phyloP scores from a whole-genome alignment of 2,329 filamentous ascomycete genomes.

The Xylaria sp. region DNA sequence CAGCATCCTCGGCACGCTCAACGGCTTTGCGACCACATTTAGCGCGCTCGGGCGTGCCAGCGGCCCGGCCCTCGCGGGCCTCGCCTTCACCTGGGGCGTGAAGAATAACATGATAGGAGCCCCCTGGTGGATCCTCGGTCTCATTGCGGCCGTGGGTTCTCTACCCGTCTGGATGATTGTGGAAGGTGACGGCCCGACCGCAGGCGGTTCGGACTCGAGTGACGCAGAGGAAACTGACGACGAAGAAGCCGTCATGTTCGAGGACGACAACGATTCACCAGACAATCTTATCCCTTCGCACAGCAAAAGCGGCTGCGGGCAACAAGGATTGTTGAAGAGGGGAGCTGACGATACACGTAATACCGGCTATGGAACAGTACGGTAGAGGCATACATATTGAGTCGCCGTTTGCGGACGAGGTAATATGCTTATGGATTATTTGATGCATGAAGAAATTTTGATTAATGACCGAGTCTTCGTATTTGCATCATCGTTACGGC shows the following conservation, averaged over 20 bases:
- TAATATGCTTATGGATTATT: slow-evolving; percentile 5
- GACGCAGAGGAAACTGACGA: slow-evolving; percentile 40
- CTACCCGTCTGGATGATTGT: slow-evolving; percentile 76
- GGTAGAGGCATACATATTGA: neutral
- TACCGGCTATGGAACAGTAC: slow-evolving; percentile 19
- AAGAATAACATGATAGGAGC: slow-evolving; percentile 76
- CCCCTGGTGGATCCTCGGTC: slow-evolving; percentile 80
- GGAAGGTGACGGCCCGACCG: slow-evolving; percentile 72
- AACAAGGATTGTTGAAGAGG: slow-evolving; percentile 1
- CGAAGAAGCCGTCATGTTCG: slow-evolving; percentile 32
- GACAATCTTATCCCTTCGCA: slow-evolving; percentile 22
- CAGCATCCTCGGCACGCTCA: slow-evolving; percentile 81
- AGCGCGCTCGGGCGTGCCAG: slow-evolving; percentile 79
- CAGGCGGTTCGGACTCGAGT: slow-evolving; percentile 10
- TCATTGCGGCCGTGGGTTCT: slow-evolving; percentile 67
- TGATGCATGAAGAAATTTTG: neutral
- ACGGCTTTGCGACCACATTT: slow-evolving; percentile 86
- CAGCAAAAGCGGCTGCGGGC: slow-evolving; percentile 29
- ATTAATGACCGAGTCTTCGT: slow-evolving; percentile 3
- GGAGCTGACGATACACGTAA: neutral
- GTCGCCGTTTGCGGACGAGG: neutral
- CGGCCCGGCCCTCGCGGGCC: slow-evolving; percentile 77
- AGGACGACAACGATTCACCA: slow-evolving; percentile 35
- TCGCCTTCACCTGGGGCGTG: slow-evolving; percentile 77
- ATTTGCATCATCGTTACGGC: slow-evolving; percentile 10